These are phyloP conservation scores for Mycena belliarum DNA, from an alignment of 768 basidiomycete species.

Conservation along the genomic window DNA sequence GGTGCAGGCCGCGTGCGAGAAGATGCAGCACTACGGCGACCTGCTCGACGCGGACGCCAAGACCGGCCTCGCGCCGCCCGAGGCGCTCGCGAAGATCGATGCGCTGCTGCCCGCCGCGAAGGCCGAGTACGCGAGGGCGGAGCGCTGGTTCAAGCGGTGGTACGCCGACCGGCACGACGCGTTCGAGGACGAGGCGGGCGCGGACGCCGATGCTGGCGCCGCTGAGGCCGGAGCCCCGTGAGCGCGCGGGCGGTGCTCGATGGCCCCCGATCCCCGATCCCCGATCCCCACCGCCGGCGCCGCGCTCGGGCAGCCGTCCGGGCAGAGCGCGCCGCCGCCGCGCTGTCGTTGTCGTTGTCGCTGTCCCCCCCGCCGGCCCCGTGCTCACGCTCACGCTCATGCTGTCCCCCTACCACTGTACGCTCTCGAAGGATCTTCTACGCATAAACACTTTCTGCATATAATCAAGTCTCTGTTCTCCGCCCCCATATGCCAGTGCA, in stretches of 20 bases:
- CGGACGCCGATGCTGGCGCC: neutral
- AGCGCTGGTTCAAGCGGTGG: slow-evolving; percentile 61
- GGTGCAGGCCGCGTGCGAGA: slow-evolving; percentile 85
- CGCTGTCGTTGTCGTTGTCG: slow-evolving; percentile 2
- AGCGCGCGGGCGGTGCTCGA: neutral
- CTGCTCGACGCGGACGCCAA: slow-evolving; percentile 56
- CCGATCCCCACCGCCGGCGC: no score
- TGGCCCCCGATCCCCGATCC: neutral
- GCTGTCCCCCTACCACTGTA: slow-evolving; percentile 7
- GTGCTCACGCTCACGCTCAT: no score
- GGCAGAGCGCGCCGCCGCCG: neutral
- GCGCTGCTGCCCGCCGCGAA: slow-evolving; percentile 59
- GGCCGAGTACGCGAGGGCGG: slow-evolving; percentile 68
- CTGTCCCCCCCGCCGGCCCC: neutral
- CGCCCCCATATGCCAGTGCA: no score
- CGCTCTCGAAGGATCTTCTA: slow-evolving; percentile 11
- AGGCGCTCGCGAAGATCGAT: slow-evolving; percentile 60
- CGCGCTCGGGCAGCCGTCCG: neutral
- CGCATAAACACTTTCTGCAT: neutral
- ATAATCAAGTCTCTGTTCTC: slow-evolving; percentile 12
- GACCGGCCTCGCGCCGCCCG: slow-evolving; percentile 42
- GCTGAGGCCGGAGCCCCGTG: no score
- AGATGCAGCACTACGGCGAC: slow-evolving; percentile 87
- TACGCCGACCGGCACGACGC: slow-evolving; percentile 29
- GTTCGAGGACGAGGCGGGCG: neutral